Percentiles rank a stretch among this genome's conserved stretches.
phyloP scores from a whole-genome alignment of 805 yeast genomes.

The Yarrowia sp. region DNA sequence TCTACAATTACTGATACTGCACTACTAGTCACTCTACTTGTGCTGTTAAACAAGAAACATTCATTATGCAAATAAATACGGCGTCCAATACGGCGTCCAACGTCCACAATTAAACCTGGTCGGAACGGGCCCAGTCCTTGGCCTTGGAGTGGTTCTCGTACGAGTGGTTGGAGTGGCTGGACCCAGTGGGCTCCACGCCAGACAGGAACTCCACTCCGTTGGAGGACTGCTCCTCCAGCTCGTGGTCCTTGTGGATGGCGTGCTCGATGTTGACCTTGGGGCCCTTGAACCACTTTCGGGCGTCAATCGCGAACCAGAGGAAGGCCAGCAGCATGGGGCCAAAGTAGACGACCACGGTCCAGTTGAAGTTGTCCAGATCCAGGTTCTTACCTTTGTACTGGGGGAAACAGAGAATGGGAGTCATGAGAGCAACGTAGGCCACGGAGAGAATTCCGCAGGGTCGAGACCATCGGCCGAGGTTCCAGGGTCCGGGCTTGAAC shows the following conservation, averaged over 20 bases:
- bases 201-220: conserved; percentile 21
- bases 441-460: conserved; percentile 49
- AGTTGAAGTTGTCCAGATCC: conserved; percentile 50
- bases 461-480: conserved; percentile 52
- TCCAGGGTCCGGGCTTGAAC: conserved; percentile 66
- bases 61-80: conserved; percentile 21
- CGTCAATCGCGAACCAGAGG: conserved; percentile 51
- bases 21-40: too few relatives aligned
- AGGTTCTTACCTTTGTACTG: conserved; percentile 42
- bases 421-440: conserved; percentile 52
- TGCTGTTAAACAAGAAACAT: neutral
- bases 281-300: conserved; percentile 58
- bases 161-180: neutral
- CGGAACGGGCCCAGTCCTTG: conserved; percentile 5
- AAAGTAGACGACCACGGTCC: conserved; percentile 61
- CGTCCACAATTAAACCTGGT: neutral
- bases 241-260: conserved; percentile 30
- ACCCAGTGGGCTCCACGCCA: neutral
- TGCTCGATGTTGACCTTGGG: conserved; percentile 53
- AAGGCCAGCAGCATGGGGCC: conserved; percentile 55
- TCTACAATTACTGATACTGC: too few relatives aligned
- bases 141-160: neutral
- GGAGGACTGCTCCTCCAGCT: conserved; percentile 19
- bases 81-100: neutral
- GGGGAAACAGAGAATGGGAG: conserved; percentile 61